Base-by-base conservation (phyloP, 306 rosid genomes). In the Cicer judaicum region DNA sequence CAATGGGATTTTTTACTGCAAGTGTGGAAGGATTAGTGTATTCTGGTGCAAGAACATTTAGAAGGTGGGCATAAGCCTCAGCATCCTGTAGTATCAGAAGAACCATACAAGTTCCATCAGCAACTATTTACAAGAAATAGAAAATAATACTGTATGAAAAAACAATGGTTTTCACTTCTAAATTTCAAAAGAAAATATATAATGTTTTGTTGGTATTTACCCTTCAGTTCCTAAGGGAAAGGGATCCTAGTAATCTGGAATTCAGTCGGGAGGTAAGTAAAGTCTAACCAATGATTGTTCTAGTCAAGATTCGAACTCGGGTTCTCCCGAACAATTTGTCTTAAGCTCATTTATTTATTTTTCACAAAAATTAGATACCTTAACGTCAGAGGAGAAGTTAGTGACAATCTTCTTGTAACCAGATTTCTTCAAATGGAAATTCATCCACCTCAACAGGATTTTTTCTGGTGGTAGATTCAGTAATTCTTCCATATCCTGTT, bases 381-480 rank as follows among this genome's bases (percentile, higher is more conserved):
- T 94, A 64, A 94, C 89, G 81, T 94, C 99, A 39, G 97, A 86
- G 77, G 99, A 92, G 83, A 94, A 94, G 81, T 92, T 94, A 60
- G 96, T 78, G 44, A 94, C 93, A 69, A 77, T 87, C 86, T 78
- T 94, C 73, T 74, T 82, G 86, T 92, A 94, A 48, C 79, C 93
- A 34, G 97, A 76, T 86, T 92, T 94, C 87, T 86, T 94, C 82
- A 94, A 81, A 47, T 90, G 96, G 78, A 92, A 94, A 87, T 94
- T 94, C 99, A 94, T 92, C 99, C 99, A 94, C 73, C 97, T 85
- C 42, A 94, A 80, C 81, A 94, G 74, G 84, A 94, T 89, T 84
- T 92, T 94, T 83, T 94, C 99, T 34, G 99, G 99, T n/a, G 99
- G 85, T 50, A 94, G 89, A 74, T 86, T 90, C 95, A 94, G 87